phyloP scores from a whole-genome alignment of 2,329 filamentous ascomycete species.

The Fusarium sp. region DNA sequence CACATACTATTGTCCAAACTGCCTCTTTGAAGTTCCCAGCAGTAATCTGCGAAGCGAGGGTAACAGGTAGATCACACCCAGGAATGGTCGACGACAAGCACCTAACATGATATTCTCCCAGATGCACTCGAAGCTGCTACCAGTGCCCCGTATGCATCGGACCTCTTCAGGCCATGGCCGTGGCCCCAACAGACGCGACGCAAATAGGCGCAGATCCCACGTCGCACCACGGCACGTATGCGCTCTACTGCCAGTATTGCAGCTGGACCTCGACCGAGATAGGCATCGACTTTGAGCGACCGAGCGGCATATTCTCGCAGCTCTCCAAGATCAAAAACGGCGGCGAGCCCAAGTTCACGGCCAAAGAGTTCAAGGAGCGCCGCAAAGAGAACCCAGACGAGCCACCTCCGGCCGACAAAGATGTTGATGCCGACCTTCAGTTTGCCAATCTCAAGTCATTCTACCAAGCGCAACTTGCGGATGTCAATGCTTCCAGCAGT shows the following conservation, averaged over 20 bases:
- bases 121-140: constrained; percentile 94
- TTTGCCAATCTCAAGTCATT: constrained; percentile 81
- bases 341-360: constrained; percentile 59
- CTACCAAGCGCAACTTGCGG: constrained; percentile 80
- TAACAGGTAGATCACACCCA: constrained; percentile 72
- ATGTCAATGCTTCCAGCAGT: constrained; percentile 62
- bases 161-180: constrained; percentile 76
- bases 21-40: constrained; percentile 94
- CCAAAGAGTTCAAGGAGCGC: constrained; percentile 62
- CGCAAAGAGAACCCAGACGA: constrained; percentile 57
- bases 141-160: constrained; percentile 91
- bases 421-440: constrained; percentile 71
- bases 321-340: constrained; percentile 75
- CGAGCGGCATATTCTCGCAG: constrained; percentile 85
- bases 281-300: constrained; percentile 87
- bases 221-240: constrained; percentile 65
- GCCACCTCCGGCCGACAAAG: constrained; percentile 52
- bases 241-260: constrained; percentile 89
- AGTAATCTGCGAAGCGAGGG: constrained; percentile 92
- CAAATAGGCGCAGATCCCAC: constrained; percentile 55
- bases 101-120: constrained; percentile 48
- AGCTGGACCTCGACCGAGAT: constrained; percentile 92
- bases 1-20: constrained; percentile 94
- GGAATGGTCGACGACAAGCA: background rate
- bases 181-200: constrained; percentile 65